These are phyloP conservation scores for Picochlorum sp. DNA, from an alignment of 139 green algal genomes.

Conservation along the genomic window DNA sequence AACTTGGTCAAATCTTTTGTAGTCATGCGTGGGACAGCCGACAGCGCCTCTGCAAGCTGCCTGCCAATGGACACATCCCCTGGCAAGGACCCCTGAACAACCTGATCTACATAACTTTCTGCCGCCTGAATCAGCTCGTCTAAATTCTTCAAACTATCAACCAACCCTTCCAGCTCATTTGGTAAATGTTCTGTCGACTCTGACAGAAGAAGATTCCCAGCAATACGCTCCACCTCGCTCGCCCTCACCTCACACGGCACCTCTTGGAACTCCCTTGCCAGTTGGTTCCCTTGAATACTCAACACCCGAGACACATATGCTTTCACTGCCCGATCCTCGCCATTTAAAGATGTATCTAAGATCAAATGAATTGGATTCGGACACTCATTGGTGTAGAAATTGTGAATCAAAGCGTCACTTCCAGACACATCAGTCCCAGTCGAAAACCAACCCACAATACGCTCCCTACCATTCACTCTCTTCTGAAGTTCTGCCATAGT, in stretches of 20 bases:
- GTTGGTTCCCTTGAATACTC: conserved; percentile 24
- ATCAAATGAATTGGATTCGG: conserved; percentile 69
- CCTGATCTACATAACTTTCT: conserved; percentile 69
- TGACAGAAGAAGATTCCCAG: conserved; percentile 12
- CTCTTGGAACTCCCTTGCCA: conserved; percentile 86
- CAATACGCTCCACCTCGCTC: conserved; percentile 62
- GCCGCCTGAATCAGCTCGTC: conserved; percentile 46
- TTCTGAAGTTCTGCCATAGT: conserved; percentile 88
- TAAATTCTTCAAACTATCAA: conserved; percentile 48
- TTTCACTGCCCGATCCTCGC: conserved; percentile 43
- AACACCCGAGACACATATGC: conserved; percentile 65
- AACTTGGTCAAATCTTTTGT: conserved; percentile 69
- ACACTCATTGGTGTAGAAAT: conserved; percentile 75
- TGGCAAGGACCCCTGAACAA: conserved; percentile 52
- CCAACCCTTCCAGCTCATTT: conserved; percentile 65
- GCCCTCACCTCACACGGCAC: conserved; percentile 67
- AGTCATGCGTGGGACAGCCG: conserved; percentile 65
- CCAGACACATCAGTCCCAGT: conserved; percentile 64
- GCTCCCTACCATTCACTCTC: conserved; percentile 71
- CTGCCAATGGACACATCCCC: conserved; percentile 66
- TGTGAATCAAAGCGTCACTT: conserved; percentile 85
- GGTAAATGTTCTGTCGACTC: conserved; percentile 20
- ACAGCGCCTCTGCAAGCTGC: conserved; percentile 79
- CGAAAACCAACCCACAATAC: conserved; percentile 90
- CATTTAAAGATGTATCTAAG: conserved; percentile 69